Conservation (phyloP, 2,329 filamentous ascomycete genomes). For the Fonsecaea pugnacius region DNA sequence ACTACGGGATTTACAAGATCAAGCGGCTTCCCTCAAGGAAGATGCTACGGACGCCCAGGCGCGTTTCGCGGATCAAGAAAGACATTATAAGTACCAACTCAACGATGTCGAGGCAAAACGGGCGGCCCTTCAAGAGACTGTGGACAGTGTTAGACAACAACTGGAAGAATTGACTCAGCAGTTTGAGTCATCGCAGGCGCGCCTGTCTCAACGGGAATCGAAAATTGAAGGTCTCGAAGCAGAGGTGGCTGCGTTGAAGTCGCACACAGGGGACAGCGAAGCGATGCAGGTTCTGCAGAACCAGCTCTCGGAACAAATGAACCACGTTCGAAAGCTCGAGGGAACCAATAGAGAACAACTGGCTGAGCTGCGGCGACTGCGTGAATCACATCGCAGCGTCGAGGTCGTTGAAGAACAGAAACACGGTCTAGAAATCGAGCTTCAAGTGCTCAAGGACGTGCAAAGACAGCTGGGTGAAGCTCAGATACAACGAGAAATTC, state of each 20-base stretch:
- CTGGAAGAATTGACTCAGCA: conserved; percentile 61
- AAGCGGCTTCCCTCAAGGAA: conserved; percentile 74
- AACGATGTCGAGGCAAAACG: conserved; percentile 66
- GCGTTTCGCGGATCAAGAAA: conserved; percentile 69
- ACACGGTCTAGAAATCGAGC: conserved; percentile 73
- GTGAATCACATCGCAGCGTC: conserved; percentile 81
- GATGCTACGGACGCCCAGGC: conserved; percentile 83
- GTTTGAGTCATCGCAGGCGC: conserved; percentile 66
- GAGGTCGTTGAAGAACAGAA: conserved; percentile 97
- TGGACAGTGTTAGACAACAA: conserved; percentile 56
- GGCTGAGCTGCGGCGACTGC: conserved; percentile 77
- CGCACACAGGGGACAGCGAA: conserved; percentile 83
- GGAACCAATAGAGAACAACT: conserved; percentile 77
- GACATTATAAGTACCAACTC: conserved; percentile 65
- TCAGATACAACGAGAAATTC: conserved; percentile 77
- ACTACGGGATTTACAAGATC: conserved; percentile 64
- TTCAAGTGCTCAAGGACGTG: conserved; percentile 74
- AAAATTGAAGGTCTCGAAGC: conserved; percentile 77
- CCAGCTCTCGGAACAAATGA: conserved; percentile 87
- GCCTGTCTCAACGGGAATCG: conserved; percentile 69
- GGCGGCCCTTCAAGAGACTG: conserved; percentile 60
- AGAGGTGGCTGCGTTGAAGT: conserved; percentile 80
- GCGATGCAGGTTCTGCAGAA: conserved; percentile 82
- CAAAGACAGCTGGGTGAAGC: conserved; percentile 79
- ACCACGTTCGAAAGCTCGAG: conserved; percentile 86